Evolutionary conservation across 1,139 yeast species (phyloP), one percentile per base, ranked within the genome.

Genomic region (Pichia sp.): DNA sequence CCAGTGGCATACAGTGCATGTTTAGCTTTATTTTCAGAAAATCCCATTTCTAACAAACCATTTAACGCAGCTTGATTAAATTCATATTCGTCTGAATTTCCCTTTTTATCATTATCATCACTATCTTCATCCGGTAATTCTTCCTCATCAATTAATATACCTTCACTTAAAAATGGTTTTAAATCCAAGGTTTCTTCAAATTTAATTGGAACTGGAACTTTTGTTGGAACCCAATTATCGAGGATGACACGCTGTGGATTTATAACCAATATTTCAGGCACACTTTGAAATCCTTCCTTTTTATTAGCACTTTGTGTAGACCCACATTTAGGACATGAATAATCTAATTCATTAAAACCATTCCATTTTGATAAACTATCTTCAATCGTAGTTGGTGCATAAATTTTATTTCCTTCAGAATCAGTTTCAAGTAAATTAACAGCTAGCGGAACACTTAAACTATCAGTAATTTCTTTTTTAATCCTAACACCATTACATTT

Each of bases 171-270:
- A 39, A 63, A 68, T 0, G 53, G 47, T 0, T 61, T 39, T 18
- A 79, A 53, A 49, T 72, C 70, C 26, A 71, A 42, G 3, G 40
- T 40, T 39, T 67, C 66, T 9, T 76, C 78, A 1, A 89, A 83
- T 1, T 84, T 70, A 1, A 70, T 67, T 3, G 95, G 94, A 6
- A 83, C 86, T 54, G 82, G 85, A 0, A 86, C 73, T 64, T 92
- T 92, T 0, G 79, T 73, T 0, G 98, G 97, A 2, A 83, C 86
- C 97, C 97, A 92, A 62, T 89, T 87, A 47, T 84, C 84, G 46
- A 92, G 69, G 53, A 83, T 80, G 51, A 92, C 88, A 60, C 98
- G 74, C 53, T 87, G 84, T 2, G 87, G 86, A 57, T 83, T 84
- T 1, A 87, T 70, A 3, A 86, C 75, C 35, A 92, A 71, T n/a